These are phyloP conservation scores for Trametes elegans DNA, from an alignment of 768 basidiomycete genomes.

Conservation along the genomic window DNA sequence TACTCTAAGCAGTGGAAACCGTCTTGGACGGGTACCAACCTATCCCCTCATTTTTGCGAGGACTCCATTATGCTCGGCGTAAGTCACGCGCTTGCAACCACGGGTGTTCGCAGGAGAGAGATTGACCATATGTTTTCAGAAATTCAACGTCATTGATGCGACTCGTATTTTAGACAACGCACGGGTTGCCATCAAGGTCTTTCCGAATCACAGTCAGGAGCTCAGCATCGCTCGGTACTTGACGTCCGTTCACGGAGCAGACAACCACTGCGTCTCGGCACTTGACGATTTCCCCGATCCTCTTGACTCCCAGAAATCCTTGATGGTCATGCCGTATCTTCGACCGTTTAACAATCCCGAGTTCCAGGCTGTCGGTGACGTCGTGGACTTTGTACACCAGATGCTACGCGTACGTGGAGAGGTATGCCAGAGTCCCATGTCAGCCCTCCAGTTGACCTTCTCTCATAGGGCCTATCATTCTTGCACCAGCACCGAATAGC, in stretches of 20 bases:
- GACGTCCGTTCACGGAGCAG: neutral
- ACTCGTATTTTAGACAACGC: neutral
- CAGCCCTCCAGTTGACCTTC: neutral
- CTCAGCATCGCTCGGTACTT: constrained; percentile 17
- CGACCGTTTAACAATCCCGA: constrained; percentile 27
- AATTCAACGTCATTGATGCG: constrained; percentile 21
- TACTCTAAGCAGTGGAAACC: constrained; percentile 15
- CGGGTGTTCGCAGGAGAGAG: too few species aligned
- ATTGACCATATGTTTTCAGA: neutral
- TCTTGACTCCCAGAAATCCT: neutral
- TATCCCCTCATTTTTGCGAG: constrained; percentile 13
- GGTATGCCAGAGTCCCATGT: neutral
- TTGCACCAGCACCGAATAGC: constrained; percentile 26
- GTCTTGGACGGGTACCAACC: constrained; percentile 14
- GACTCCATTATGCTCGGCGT: constrained; percentile 19
- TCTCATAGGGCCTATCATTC: constrained; percentile 27
- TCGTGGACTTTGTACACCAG: constrained; percentile 19
- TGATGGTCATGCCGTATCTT: constrained; percentile 29
- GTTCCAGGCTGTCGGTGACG: constrained; percentile 24
- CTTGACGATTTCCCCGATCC: constrained; percentile 23
- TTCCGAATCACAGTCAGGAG: constrained; percentile 3
- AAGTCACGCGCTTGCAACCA: neutral
- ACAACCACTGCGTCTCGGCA: constrained; percentile 28
- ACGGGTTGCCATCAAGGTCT: constrained; percentile 19
- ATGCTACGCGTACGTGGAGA: constrained; percentile 12